These are phyloP conservation scores for Pseudocercospora fijiensis DNA, from an alignment of 2,329 filamentous ascomycete species.

Conservation along the genomic window DNA sequence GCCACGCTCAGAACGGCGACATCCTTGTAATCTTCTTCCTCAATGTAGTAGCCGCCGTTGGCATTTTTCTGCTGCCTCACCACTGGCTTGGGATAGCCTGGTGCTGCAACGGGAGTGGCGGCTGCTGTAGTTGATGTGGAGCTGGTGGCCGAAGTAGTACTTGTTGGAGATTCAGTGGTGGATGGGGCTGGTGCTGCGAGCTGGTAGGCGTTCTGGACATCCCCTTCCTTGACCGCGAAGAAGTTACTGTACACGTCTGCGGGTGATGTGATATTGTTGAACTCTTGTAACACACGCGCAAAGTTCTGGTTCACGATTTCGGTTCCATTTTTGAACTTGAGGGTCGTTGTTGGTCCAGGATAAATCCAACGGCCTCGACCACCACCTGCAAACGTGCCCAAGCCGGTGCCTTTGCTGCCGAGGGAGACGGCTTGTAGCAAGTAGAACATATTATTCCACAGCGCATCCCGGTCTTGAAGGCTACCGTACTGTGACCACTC, in stretches of 20 bases:
- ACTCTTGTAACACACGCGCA: slow-evolving; percentile 44
- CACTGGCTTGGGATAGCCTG: slow-evolving; percentile 47
- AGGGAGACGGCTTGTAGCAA: slow-evolving; percentile 46
- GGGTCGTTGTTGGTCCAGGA: slow-evolving; percentile 45
- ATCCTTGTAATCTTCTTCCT: slow-evolving; percentile 47
- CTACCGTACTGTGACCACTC: slow-evolving; percentile 50
- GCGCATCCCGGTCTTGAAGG: slow-evolving; percentile 58
- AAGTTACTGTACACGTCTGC: slow-evolving; percentile 44
- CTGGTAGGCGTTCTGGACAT: slow-evolving; percentile 28
- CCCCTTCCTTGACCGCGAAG: slow-evolving; percentile 27
- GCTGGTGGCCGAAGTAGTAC: slow-evolving; percentile 14
- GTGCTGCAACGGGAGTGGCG: slow-evolving; percentile 36
- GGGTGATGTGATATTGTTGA: slow-evolving; percentile 45
- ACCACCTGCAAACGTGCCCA: slow-evolving; percentile 48
- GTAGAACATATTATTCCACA: slow-evolving; percentile 55
- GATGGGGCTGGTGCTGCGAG: slow-evolving; percentile 21
- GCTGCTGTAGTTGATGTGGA: slow-evolving; percentile 8
- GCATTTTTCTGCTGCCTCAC: slow-evolving; percentile 43
- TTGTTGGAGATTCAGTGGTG: slow-evolving; percentile 21
- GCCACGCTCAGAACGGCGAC: slow-evolving; percentile 48
- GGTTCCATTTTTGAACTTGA: slow-evolving; percentile 50
- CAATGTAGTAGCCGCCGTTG: slow-evolving; percentile 50
- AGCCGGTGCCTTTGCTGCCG: slow-evolving; percentile 42
- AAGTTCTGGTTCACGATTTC: slow-evolving; percentile 44
- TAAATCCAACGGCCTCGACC: slow-evolving; percentile 47